Evolutionary conservation across 2,329 filamentous ascomycete genomes (phyloP).

Genomic region (Claviceps monticola): DNA sequence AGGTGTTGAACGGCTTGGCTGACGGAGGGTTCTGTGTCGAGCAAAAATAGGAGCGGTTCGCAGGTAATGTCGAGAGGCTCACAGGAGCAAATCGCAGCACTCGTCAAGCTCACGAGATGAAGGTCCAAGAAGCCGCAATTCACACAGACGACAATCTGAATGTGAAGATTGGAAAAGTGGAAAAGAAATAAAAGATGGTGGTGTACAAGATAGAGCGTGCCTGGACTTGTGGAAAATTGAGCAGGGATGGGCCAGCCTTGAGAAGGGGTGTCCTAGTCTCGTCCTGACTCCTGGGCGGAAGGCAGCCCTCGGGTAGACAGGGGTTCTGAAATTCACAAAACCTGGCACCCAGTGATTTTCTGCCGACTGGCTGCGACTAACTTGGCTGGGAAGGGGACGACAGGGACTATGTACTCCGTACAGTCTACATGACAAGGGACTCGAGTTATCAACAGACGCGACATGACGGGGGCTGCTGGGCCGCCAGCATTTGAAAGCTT

Average conservation of each 20-base stretch:
- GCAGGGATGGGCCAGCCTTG: slow-evolving; percentile 5
- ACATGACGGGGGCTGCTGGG: no score
- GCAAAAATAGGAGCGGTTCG: neutral
- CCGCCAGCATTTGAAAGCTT: no score
- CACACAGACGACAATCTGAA: neutral
- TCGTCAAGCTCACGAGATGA: neutral
- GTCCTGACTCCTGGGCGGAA: neutral
- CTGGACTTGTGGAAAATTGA: slow-evolving; percentile 2
- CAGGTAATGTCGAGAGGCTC: neutral
- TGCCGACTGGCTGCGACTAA: neutral
- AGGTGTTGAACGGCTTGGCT: neutral
- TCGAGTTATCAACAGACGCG: no score
- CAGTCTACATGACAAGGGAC: no score
- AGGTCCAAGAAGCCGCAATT: neutral
- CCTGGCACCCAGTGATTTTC: neutral
- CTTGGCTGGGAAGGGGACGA: neutral
- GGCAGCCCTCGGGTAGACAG: slow-evolving; percentile 1
- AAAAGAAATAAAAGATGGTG: slow-evolving; percentile 5
- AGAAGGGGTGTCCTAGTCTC: slow-evolving; percentile 1
- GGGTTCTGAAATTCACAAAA: neutral
- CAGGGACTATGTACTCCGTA: neutral
- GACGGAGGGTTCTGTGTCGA: neutral
- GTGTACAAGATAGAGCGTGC: neutral
- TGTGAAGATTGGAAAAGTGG: slow-evolving; percentile 1
- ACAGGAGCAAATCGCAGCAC: neutral